phyloP scores from a whole-genome alignment of 2,329 filamentous ascomycete genomes.

The Ascochyta rabiei region DNA sequence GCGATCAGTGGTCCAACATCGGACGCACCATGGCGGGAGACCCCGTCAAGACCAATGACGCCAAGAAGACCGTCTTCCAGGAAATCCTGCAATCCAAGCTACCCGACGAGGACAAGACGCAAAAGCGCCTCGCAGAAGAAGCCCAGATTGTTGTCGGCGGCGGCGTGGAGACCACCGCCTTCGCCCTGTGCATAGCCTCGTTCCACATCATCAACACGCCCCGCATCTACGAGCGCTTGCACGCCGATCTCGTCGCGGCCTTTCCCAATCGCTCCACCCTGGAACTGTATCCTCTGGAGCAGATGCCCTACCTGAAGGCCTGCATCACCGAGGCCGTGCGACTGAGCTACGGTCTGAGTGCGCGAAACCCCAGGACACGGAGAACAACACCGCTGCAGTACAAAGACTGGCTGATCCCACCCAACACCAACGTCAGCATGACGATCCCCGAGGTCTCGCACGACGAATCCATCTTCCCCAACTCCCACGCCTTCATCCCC shows the following conservation, averaged over 20 bases:
- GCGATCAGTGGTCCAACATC: conserved; percentile 36
- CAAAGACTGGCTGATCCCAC: conserved; percentile 38
- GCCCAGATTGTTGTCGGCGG: conserved; percentile 48
- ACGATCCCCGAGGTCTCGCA: conserved; percentile 45
- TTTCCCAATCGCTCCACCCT: conserved; percentile 34
- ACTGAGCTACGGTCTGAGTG: conserved; percentile 49
- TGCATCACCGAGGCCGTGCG: conserved; percentile 42
- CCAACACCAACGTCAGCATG: conserved; percentile 47
- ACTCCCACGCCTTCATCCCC: conserved; percentile 44
- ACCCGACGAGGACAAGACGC: conserved; percentile 45
- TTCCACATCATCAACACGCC: conserved; percentile 45
- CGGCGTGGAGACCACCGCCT: conserved; percentile 49
- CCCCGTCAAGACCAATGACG: conserved; percentile 40
- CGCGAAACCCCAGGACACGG: conserved; percentile 46
- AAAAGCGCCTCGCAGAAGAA: conserved; percentile 47
- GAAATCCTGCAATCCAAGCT: conserved; percentile 40
- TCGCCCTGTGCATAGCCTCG: conserved; percentile 34
- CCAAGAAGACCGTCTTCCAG: conserved; percentile 43
- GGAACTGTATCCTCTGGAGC: conserved; percentile 33
- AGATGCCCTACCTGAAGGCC: conserved; percentile 36
- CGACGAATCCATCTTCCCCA: conserved; percentile 47
- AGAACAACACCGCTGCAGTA: conserved; percentile 27
- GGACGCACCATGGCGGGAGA: conserved; percentile 36
- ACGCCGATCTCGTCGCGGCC: conserved; percentile 37
- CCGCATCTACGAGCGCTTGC: conserved; percentile 37